Evolutionary conservation across 805 yeast species (phyloP).

Genomic region (Osmozyma mogii): DNA sequence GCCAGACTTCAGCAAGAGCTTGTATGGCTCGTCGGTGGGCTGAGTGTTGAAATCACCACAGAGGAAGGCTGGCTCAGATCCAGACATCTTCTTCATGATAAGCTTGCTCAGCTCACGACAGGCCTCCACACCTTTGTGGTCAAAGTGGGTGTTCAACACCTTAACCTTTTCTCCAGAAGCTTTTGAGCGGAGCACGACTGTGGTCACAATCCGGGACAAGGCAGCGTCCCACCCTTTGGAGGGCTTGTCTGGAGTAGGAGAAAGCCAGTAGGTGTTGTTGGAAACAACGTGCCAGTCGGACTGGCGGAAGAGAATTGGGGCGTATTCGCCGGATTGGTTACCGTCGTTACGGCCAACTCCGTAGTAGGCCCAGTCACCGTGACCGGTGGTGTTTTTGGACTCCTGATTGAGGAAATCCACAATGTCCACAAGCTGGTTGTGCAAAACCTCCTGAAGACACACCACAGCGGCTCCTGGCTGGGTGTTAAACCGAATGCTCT

Average conservation of each 20-base stretch:
- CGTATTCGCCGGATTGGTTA: constrained; percentile 38
- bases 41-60: constrained; percentile 38
- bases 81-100: constrained; percentile 32
- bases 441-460: constrained; percentile 41
- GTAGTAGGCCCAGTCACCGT: constrained; percentile 29
- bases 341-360: constrained; percentile 53
- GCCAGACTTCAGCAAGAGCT: constrained; percentile 27
- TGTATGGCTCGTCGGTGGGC: constrained; percentile 34
- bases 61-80: constrained; percentile 28
- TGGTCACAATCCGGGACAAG: constrained; percentile 30
- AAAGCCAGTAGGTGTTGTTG: constrained; percentile 44
- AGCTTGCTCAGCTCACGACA: constrained; percentile 26
- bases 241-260: constrained; percentile 47
- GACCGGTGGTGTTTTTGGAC: constrained; percentile 15
- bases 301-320: constrained; percentile 38
- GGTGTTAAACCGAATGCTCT: constrained; percentile 35
- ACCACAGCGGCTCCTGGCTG: constrained; percentile 26
- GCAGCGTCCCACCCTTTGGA: constrained; percentile 46
- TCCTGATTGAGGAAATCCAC: constrained; percentile 29
- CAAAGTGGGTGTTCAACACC: constrained; percentile 36
- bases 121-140: constrained; percentile 32
- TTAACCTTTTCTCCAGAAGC: constrained; percentile 18
- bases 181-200: constrained; percentile 24
- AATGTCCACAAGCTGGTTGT: constrained; percentile 36
- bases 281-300: constrained; percentile 31